phyloP scores from a whole-genome alignment of 1,284 basidiomycete genomes.

The Pyrrhoderma noxium region DNA sequence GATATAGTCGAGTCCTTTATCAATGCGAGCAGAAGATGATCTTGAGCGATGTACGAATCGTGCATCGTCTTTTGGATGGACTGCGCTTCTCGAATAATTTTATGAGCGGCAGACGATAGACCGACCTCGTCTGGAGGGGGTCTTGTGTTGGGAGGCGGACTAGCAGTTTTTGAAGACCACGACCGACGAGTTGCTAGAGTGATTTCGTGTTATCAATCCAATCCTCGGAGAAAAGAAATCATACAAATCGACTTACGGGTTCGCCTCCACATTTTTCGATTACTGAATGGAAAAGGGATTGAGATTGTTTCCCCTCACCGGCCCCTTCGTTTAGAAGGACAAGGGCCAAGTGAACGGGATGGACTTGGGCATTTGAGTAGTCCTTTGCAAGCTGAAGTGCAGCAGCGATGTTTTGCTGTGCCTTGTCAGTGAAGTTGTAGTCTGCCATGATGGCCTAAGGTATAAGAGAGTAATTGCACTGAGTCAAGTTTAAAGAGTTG shows the following conservation, averaged over 20 bases:
- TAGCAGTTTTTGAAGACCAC: constrained; percentile 60
- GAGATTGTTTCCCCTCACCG: constrained; percentile 29
- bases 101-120: constrained; percentile 52
- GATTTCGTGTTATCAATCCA: no score
- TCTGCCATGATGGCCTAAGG: constrained; percentile 28
- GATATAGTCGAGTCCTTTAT: constrained; percentile 65
- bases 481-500: no score
- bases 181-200: constrained; percentile 46
- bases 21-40: constrained; percentile 67
- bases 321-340: constrained; percentile 61
- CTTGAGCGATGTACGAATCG: constrained; percentile 91
- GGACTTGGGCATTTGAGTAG: constrained; percentile 72
- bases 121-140: constrained; percentile 74
- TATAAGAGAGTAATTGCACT: no score
- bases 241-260: constrained; percentile 39
- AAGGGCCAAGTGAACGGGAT: constrained; percentile 73
- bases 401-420: constrained; percentile 55
- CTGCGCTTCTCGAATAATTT: constrained; percentile 77
- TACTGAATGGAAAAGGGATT: constrained; percentile 66
- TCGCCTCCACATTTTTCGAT: constrained; percentile 76
- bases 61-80: constrained; percentile 81
- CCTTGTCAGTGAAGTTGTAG: constrained; percentile 77
- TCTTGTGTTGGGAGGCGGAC: constrained; percentile 77
- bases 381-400: constrained; percentile 79
- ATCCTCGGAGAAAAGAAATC: no score